Evolutionary conservation across 176 grass and related monocot species (phyloP).

Genomic region (Triticum aestivum): IWGSC_CS_RefSeq_v2.1 NC_057811.1:491035667-491036166

Average conservation of each 20-base stretch:
- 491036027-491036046: conserved; percentile 49
- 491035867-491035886: too few species aligned
- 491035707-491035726: too few species aligned
- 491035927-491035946: background rate
- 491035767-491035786: background rate
- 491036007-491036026: conserved; percentile 53
- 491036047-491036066: conserved; percentile 38
- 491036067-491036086: background rate
- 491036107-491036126: background rate
- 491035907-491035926: too few species aligned
- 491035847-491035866: background rate
- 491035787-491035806: too few species aligned
- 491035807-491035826: background rate
- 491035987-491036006: conserved; percentile 99
- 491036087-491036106: background rate
- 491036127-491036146: background rate
- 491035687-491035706: too few species aligned
- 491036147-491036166: background rate
- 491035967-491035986: conserved; percentile 35
- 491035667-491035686: too few species aligned
- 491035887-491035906: too few species aligned
- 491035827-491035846: background rate
- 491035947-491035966: background rate
- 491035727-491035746: background rate
- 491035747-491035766: background rate